A percentile compares a stretch with the other conserved stretches of the same genome.
Evolutionary conservation across 768 basidiomycete genomes (phyloP).

Genomic region (Termitomyces sp.): DNA sequence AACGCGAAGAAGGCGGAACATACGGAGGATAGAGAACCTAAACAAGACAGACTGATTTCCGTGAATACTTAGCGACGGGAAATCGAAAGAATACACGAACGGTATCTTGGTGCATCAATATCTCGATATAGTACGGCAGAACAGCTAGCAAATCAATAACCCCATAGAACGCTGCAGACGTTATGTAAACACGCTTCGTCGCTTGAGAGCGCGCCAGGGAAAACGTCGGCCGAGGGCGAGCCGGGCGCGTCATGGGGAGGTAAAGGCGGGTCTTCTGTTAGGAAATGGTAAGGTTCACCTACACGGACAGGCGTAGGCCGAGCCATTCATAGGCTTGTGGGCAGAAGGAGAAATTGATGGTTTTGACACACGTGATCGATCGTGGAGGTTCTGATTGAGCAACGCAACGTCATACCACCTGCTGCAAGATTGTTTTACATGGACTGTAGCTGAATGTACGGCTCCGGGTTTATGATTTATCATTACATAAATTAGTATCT

Average conservation of each 20-base stretch:
- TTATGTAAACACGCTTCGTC: conserved; percentile 26
- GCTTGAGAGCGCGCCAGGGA: conserved; percentile 28
- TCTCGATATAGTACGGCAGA: conserved; percentile 84
- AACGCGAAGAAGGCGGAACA: conserved; percentile 84
- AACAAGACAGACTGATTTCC: conserved; percentile 68
- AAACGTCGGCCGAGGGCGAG: conserved; percentile 30
- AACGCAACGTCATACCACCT: too few species aligned
- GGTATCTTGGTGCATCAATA: conserved; percentile 80
- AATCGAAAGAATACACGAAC: conserved; percentile 34
- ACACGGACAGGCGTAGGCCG: conserved; percentile 21
- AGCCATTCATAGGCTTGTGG: conserved; percentile 8
- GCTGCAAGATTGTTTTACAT: too few species aligned
- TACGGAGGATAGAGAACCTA: conserved; percentile 86
- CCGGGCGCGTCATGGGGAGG: conserved; percentile 23
- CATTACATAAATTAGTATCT: too few species aligned
- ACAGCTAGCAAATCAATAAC: conserved; percentile 84
- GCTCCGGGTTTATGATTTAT: too few species aligned
- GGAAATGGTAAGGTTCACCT: conserved; percentile 28
- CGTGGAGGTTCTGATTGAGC: too few species aligned
- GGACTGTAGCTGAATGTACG: too few species aligned
- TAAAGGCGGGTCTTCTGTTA: conserved; percentile 35
- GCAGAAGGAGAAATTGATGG: too few species aligned
- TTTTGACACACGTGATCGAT: conserved; percentile 10
- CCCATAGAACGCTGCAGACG: conserved; percentile 63
- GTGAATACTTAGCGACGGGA: neutral